A percentile compares a stretch with the other conserved stretches of the same genome.
These are phyloP conservation scores for Oleoguttula mirabilis DNA, from an alignment of 495 filamentous ascomycete genomes.

Conservation along the genomic window DNA sequence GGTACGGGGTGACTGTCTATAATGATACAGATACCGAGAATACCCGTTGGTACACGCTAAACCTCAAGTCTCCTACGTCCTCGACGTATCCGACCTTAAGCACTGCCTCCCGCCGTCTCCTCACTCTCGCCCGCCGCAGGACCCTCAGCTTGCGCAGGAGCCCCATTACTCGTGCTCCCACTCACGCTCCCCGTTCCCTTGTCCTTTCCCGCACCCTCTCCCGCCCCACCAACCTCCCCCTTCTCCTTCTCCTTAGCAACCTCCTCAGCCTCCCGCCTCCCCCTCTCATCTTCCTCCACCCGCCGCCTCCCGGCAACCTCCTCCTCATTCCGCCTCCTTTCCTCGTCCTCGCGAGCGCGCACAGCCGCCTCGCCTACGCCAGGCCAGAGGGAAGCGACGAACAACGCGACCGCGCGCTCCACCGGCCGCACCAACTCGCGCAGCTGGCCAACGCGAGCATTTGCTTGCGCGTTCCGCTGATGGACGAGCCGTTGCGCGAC, in stretches of 20 bases:
- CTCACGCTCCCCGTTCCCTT: too few relatives aligned
- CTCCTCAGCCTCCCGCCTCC: constrained; percentile 35
- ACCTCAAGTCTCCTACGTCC: too few relatives aligned
- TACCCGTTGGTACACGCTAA: too few relatives aligned
- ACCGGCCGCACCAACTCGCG: constrained; percentile 46
- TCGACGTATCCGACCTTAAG: too few relatives aligned
- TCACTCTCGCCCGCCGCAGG: too few relatives aligned
- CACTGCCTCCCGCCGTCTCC: too few relatives aligned
- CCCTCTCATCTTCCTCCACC: constrained; percentile 36
- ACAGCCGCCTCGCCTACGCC: constrained; percentile 79
- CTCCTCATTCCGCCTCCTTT: constrained; percentile 16
- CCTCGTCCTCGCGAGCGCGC: constrained; percentile 44
- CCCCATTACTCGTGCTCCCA: too few relatives aligned
- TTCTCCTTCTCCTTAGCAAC: constrained; percentile 20
- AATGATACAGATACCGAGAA: too few relatives aligned
- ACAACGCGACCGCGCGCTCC: constrained; percentile 68
- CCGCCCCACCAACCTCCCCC: not conserved
- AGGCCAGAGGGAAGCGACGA: constrained; percentile 73
- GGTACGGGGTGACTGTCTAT: too few relatives aligned
- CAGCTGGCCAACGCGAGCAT: constrained; percentile 24
- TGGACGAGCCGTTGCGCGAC: constrained; percentile 44
- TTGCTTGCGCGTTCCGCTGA: constrained; percentile 36
- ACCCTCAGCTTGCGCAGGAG: too few relatives aligned
- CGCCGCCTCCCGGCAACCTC: constrained; percentile 41
- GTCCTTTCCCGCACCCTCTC: too few relatives aligned